Base-by-base conservation (phyloP, 116 monocot species). In the Iris pallida region DNA sequence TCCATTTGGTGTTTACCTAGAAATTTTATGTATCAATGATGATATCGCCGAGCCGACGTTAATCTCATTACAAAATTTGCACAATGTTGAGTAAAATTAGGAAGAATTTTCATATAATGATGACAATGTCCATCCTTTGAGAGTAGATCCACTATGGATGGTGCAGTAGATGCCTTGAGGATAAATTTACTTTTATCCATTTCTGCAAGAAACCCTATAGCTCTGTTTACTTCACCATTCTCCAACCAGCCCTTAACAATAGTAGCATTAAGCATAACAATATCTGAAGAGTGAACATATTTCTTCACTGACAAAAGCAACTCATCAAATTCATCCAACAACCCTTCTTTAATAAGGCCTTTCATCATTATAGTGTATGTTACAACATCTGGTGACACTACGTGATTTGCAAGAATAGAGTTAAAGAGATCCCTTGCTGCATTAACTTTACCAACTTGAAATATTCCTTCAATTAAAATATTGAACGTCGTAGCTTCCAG, bases 331-430 rank as follows among this genome's bases (percentile, higher is more conserved):
- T 71, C 71, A 71, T 62, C 63, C 44, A 63, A 1, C 11, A 44
- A 62, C 15, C 61, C 52, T 52, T 71, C 71, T 62, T 53, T 63
- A 10, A 62, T 62, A 62, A 61, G 53, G 20, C 42, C 61, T 47
- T 61, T 63, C 44, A 71, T 53, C 41, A 71, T 56, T 19, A 44
- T 9, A 18, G 71, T 44, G 53, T 71, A 71, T 42, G 71, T 53
- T 5, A 53, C 7, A 63, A 53, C 54, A 63, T 53, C 13, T 53
- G 71, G 71, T 14, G 18, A 15, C 52, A 30, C 30, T 30, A 71
- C 49, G 1, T 61, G 52, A 61, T 61, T 48, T 6, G 61, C 12
- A 52, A 16, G 46, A 61, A 71, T 47, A 4, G 8, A 20, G 43
- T 62, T 46, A 17, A 62, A 71, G 12, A 63, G 6, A 54, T 63